These are phyloP conservation scores for Ciborinia camelliae DNA, from an alignment of 2,329 filamentous ascomycete genomes.

Conservation along the genomic window DNA sequence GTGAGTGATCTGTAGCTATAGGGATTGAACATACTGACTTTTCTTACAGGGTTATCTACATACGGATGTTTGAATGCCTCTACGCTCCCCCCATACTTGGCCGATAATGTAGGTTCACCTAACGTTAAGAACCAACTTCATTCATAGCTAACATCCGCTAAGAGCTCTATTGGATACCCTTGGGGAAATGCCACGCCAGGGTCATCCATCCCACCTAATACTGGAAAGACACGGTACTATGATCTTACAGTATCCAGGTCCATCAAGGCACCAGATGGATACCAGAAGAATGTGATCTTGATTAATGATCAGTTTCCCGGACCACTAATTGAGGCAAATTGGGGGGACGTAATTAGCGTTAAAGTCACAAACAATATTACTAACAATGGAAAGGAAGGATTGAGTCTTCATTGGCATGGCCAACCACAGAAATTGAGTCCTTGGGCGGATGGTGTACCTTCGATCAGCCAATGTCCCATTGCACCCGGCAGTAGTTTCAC, in stretches of 20 bases:
- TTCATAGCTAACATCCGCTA: neutral
- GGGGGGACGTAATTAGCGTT: constrained; percentile 48
- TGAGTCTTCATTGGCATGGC: constrained; percentile 46
- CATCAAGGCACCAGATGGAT: constrained; percentile 40
- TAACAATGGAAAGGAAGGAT: constrained; percentile 32
- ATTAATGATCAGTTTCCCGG: constrained; percentile 38
- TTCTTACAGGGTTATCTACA: constrained; percentile 19
- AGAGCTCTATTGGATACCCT: constrained; percentile 44
- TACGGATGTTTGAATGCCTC: constrained; percentile 38
- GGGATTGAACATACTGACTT: neutral
- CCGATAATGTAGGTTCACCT: constrained; percentile 39
- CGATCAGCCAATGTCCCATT: constrained; percentile 62
- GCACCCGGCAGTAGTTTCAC: constrained; percentile 40
- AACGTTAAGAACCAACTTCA: neutral
- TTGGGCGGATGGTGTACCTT: constrained; percentile 42
- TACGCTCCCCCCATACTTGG: constrained; percentile 42
- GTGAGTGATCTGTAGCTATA: neutral
- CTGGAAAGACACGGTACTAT: constrained; percentile 40
- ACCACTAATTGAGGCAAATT: constrained; percentile 37
- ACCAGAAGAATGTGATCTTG: constrained; percentile 50
- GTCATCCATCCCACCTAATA: constrained; percentile 34
- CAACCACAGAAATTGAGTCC: constrained; percentile 41
- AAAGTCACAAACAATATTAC: constrained; percentile 66
- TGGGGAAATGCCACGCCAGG: constrained; percentile 46
- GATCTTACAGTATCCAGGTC: constrained; percentile 34